These are phyloP conservation scores for Botryosphaeria dothidea DNA, from an alignment of 2,329 filamentous ascomycete genomes.

Conservation along the genomic window DNA sequence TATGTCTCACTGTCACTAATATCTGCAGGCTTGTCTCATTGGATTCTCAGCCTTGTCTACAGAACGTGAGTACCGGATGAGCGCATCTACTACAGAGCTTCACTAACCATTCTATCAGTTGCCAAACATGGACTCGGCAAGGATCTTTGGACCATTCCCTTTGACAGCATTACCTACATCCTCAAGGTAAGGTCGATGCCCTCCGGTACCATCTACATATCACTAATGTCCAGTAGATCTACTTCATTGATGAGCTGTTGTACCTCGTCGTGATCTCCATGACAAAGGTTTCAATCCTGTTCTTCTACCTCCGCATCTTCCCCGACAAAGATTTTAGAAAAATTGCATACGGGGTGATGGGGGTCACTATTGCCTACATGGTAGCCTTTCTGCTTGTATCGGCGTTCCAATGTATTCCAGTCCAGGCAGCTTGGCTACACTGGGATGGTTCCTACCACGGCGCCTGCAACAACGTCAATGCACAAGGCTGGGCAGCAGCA, in stretches of 20 bases:
- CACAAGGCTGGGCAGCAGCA: slow-evolving; percentile 34
- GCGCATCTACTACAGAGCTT: too few relatives aligned
- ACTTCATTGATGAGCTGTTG: slow-evolving; percentile 35
- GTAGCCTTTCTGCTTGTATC: slow-evolving; percentile 25
- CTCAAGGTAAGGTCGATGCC: slow-evolving; percentile 28
- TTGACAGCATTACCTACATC: slow-evolving; percentile 47
- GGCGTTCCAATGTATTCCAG: slow-evolving; percentile 35
- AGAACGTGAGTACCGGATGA: slow-evolving; percentile 18
- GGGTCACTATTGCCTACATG: slow-evolving; percentile 25
- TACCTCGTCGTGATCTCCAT: slow-evolving; percentile 33
- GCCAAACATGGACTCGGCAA: slow-evolving; percentile 47
- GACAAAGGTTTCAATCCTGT: slow-evolving; percentile 33
- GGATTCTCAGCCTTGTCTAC: slow-evolving; percentile 25
- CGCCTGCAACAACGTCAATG: slow-evolving; percentile 37
- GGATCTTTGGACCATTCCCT: slow-evolving; percentile 53
- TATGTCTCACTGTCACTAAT: slow-evolving; percentile 12
- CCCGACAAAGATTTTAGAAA: slow-evolving; percentile 27
- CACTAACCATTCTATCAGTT: slow-evolving; percentile 18
- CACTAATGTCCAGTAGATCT: slow-evolving; percentile 21
- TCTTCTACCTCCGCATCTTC: slow-evolving; percentile 35
- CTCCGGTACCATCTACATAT: too few relatives aligned
- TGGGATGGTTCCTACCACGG: slow-evolving; percentile 34
- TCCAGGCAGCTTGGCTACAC: slow-evolving; percentile 34
- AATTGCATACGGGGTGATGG: slow-evolving; percentile 30
- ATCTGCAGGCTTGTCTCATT: slow-evolving; percentile 22